These are phyloP conservation scores for Echites panduratus DNA, from an alignment of 257 asterid species.

Conservation along the genomic window DNA sequence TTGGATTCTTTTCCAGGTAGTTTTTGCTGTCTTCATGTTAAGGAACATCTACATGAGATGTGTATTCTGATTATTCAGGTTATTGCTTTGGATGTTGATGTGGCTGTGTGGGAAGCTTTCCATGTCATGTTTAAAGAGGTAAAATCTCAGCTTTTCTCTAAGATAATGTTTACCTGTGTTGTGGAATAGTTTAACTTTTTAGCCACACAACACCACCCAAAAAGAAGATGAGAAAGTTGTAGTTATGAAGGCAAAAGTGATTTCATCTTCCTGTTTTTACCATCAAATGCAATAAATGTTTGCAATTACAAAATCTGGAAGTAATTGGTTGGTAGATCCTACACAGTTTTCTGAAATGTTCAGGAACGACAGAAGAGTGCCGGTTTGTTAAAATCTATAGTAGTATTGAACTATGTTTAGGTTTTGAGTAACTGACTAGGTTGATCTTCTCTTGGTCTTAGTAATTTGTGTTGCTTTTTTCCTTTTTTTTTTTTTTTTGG, in stretches of 20 bases:
- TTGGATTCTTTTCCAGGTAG: constrained; percentile 16
- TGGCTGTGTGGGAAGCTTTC: constrained; percentile 54
- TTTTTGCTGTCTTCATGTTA: neutral
- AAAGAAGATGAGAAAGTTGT: neutral
- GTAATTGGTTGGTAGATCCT: neutral
- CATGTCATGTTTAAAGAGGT: constrained; percentile 57
- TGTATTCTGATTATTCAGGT: constrained; percentile 33
- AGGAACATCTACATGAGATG: neutral
- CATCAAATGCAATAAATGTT: neutral
- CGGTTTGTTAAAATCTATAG: neutral
- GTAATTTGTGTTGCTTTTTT: neutral
- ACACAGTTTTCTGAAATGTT: neutral
- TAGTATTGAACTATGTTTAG: neutral
- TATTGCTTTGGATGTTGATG: constrained; percentile 40
- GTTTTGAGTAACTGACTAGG: neutral
- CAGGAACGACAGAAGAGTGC: neutral
- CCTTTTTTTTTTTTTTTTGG: neutral
- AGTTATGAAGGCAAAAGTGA: neutral
- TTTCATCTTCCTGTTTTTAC: neutral
- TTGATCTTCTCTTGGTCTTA: neutral
- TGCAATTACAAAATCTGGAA: neutral
- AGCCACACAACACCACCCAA: neutral
- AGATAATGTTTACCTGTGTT: neutral
- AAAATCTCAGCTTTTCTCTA: constrained; percentile 8
- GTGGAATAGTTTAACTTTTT: neutral